phyloP scores from a whole-genome alignment of 2,329 filamentous ascomycete genomes.

The Macrophomina tecta region DNA sequence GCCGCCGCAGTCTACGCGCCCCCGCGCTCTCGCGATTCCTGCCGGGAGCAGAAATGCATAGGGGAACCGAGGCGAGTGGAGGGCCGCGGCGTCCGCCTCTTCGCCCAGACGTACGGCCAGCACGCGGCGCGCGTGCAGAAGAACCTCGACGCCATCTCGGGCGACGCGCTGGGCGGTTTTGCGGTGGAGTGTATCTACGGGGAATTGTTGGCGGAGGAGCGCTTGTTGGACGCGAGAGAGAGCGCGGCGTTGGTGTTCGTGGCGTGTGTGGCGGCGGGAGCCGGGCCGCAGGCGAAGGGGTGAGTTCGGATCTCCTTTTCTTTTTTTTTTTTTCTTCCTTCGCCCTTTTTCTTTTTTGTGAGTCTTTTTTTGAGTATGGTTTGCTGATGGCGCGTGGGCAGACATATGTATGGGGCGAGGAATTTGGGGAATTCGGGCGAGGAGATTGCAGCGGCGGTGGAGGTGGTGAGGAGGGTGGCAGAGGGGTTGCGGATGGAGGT shows the following conservation, averaged over 20 bases:
- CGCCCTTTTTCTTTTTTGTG: neutral
- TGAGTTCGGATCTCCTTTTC: neutral
- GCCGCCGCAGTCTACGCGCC: too few relatives aligned
- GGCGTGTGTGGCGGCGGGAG: slow-evolving; percentile 10
- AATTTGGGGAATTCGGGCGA: slow-evolving; percentile 26
- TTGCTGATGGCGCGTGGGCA: neutral
- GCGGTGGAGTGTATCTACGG: slow-evolving; percentile 28
- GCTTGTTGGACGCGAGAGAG: slow-evolving; percentile 12
- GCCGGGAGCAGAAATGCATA: too few relatives aligned
- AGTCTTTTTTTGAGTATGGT: neutral
- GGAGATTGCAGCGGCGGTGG: slow-evolving; percentile 12
- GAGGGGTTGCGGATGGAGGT: neutral
- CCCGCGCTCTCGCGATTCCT: neutral
- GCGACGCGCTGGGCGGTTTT: slow-evolving; percentile 27
- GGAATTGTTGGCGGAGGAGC: slow-evolving; percentile 24
- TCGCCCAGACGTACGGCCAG: slow-evolving; percentile 24
- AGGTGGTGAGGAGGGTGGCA: slow-evolving; percentile 15
- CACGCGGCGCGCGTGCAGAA: slow-evolving; percentile 26
- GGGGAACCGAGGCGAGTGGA: neutral
- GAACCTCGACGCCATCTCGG: slow-evolving; percentile 23
- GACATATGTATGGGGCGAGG: slow-evolving; percentile 27
- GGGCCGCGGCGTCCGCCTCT: slow-evolving; percentile 25
- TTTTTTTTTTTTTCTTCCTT: neutral
- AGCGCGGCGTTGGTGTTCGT: slow-evolving; percentile 23
- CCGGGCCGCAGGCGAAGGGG: slow-evolving; percentile 26